phyloP scores from a whole-genome alignment of 345 rosid species.

The Nasturtium officinale region DNA sequence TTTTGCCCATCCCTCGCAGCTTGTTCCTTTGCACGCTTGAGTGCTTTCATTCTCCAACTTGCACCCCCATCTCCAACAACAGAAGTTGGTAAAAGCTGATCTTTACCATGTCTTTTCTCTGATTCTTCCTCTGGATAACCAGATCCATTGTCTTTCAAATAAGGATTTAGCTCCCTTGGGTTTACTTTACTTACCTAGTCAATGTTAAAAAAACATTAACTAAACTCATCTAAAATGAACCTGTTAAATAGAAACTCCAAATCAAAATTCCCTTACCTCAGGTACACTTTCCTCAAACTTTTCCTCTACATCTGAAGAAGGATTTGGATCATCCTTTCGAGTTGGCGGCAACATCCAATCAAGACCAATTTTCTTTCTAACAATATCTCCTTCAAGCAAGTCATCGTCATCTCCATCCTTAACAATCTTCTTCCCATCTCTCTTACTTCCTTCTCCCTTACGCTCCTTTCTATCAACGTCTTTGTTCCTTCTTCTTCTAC shows the following conservation, averaged over 20 bases:
- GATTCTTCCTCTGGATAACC: conserved; percentile 82
- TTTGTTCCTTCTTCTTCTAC: conserved; percentile 41
- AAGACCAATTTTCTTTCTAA: conserved; percentile 71
- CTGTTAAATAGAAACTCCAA: neutral
- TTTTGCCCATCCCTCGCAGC: conserved; percentile 82
- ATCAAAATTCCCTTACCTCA: conserved; percentile 49
- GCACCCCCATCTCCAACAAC: conserved; percentile 95
- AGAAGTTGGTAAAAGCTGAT: conserved; percentile 55
- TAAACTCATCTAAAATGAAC: neutral
- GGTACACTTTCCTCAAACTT: conserved; percentile 48
- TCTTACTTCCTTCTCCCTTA: conserved; percentile 50
- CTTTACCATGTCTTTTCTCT: conserved; percentile 46
- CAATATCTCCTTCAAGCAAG: conserved; percentile 45
- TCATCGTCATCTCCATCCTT: conserved; percentile 57
- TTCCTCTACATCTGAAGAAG: conserved; percentile 41
- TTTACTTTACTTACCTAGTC: conserved; percentile 53
- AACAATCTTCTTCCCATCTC: conserved; percentile 51
- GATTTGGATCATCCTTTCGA: conserved; percentile 43
- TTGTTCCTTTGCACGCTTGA: conserved; percentile 88
- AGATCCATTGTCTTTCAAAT: conserved; percentile 66
- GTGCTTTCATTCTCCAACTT: conserved; percentile 92
- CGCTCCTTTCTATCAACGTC: conserved; percentile 55
- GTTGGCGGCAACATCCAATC: conserved; percentile 89
- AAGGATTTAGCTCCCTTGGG: conserved; percentile 88
- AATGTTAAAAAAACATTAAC: neutral